Evolutionary conservation across 2,329 filamentous ascomycete species (phyloP).

Genomic region (Sporothrix brunneoviolacea): DNA sequence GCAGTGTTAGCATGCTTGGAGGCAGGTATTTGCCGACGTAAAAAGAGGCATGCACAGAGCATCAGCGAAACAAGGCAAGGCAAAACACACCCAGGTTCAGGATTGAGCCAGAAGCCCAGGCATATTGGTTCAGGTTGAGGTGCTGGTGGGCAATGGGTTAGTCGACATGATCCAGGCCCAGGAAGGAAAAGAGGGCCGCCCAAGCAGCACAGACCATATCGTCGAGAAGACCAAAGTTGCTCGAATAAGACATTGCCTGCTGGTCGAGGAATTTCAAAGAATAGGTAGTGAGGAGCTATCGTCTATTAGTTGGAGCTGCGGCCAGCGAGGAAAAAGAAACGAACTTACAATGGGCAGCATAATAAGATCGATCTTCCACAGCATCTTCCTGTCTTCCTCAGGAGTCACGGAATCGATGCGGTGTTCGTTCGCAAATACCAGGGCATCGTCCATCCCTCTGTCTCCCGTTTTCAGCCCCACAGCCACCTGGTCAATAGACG

Average conservation of each 20-base stretch:
- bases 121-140: slow-evolving; percentile 10
- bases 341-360: slow-evolving; percentile 24
- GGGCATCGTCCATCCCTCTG: slow-evolving; percentile 7
- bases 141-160: background rate
- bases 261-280: slow-evolving; percentile 29
- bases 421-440: slow-evolving; percentile 18
- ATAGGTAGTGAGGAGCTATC: slow-evolving; percentile 27
- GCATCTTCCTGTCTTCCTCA: slow-evolving; percentile 23
- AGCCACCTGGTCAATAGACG: slow-evolving; percentile 8
- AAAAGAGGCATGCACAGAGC: no score
- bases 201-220: slow-evolving; percentile 19
- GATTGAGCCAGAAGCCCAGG: slow-evolving; percentile 12
- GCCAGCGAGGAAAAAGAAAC: no score
- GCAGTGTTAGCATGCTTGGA: no score
- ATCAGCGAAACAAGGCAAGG: no score
- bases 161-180: background rate
- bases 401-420: slow-evolving; percentile 14
- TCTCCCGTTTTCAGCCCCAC: slow-evolving; percentile 4
- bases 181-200: background rate
- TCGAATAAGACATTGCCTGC: slow-evolving; percentile 20
- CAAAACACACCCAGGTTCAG: slow-evolving; percentile 7
- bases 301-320: no score
- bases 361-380: slow-evolving; percentile 29
- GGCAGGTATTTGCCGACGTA: no score
- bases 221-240: slow-evolving; percentile 19